These are phyloP conservation scores for Penicillium chermesinum DNA, from an alignment of 495 filamentous ascomycete genomes.

Conservation along the genomic window DNA sequence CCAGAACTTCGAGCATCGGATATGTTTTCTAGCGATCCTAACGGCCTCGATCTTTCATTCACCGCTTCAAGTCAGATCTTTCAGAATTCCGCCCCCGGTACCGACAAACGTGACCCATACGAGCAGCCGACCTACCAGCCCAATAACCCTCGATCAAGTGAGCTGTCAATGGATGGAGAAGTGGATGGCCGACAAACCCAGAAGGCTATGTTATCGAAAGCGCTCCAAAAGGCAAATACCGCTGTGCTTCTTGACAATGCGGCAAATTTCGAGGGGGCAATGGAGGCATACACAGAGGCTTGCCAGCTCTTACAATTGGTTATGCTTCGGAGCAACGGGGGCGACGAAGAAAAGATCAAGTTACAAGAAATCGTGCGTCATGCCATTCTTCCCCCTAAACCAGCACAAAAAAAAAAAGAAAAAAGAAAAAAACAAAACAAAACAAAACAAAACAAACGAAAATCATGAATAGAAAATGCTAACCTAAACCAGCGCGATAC, in stretches of 20 bases:
- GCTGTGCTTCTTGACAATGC: constrained; percentile 93
- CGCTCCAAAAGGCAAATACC: constrained; percentile 89
- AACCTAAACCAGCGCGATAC: constrained; percentile 64
- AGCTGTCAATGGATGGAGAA: constrained; percentile 25
- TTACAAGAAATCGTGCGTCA: constrained; percentile 81
- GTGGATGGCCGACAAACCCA: constrained; percentile 52
- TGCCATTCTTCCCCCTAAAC: too few species aligned
- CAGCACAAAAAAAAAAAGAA: too few species aligned
- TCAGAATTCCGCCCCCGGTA: constrained; percentile 12
- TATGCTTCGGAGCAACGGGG: constrained; percentile 72
- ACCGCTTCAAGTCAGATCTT: constrained; percentile 19
- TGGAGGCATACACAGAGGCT: constrained; percentile 86
- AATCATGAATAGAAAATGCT: constrained; percentile 5
- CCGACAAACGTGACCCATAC: constrained; percentile 8
- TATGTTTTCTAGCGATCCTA: constrained; percentile 15
- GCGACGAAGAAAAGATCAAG: constrained; percentile 77
- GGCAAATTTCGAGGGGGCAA: constrained; percentile 87
- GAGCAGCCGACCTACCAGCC: background rate
- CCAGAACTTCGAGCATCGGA: constrained; percentile 20
- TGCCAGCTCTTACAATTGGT: constrained; percentile 80
- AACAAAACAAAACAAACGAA: too few species aligned
- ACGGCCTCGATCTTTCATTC: constrained; percentile 24
- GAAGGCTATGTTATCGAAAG: constrained; percentile 89
- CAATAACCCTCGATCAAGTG: constrained; percentile 16
- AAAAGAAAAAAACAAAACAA: too few species aligned